Evolutionary conservation across 2,329 filamentous ascomycete species (phyloP).

Genomic region (Alternaria atra): DNA sequence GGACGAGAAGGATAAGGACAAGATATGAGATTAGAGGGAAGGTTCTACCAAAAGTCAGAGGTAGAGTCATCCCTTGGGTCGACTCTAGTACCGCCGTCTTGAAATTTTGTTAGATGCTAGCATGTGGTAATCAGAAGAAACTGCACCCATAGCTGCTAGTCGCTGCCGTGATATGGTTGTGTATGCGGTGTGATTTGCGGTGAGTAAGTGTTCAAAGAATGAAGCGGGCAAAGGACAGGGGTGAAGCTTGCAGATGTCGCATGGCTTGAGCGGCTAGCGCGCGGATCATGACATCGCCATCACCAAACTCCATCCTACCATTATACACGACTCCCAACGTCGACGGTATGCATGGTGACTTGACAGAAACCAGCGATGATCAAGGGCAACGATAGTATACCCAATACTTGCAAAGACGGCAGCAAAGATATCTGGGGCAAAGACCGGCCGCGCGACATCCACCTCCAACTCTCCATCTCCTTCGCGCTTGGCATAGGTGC

Average conservation of each 20-base stretch:
- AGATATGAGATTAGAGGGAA: no score
- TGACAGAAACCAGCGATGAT: conserved; percentile 29
- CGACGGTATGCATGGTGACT: conserved; percentile 22
- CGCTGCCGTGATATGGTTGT: not conserved
- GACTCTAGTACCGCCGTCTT: not conserved
- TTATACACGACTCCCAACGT: conserved; percentile 13
- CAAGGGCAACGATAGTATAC: conserved; percentile 4
- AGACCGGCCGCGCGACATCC: conserved; percentile 56
- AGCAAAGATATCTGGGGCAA: conserved; percentile 44
- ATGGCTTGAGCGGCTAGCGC: conserved; percentile 16
- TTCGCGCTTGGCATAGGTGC: conserved; percentile 73
- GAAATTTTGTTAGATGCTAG: not conserved
- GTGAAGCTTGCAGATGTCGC: not conserved
- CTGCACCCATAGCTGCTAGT: not conserved
- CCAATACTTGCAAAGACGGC: conserved; percentile 25
- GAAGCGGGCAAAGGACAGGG: not conserved
- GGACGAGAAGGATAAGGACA: no score
- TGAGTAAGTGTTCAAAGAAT: not conserved
- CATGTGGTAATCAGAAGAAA: not conserved
- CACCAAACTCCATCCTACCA: conserved; percentile 7
- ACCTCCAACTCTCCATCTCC: conserved; percentile 76
- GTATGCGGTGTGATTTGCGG: conserved; percentile 4
- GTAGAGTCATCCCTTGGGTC: not conserved
- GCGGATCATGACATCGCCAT: conserved; percentile 19
- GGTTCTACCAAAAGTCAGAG: no score